Conservation (phyloP, 2,329 filamentous ascomycete species). For the Dactylellina parvicollis region DNA sequence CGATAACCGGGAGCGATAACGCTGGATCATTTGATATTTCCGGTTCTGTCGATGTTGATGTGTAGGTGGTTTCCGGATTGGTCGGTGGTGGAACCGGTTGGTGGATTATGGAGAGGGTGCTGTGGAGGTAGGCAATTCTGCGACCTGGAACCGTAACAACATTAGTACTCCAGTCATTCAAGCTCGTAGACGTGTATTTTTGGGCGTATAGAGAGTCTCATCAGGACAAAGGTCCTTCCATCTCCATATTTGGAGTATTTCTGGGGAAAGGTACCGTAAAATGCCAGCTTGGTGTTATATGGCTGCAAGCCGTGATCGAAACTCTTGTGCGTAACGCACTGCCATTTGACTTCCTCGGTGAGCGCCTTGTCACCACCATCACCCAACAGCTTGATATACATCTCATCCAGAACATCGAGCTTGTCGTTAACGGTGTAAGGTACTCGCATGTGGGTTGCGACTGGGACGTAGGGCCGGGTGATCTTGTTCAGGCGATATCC, state of each 20-base stretch:
- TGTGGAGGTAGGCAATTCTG: constrained; percentile 51
- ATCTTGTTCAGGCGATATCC: constrained; percentile 54
- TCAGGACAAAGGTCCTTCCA: too few relatives aligned
- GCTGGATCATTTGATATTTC: constrained; percentile 68
- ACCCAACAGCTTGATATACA: constrained; percentile 76
- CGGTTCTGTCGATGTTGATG: constrained; percentile 59
- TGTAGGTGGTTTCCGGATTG: neutral
- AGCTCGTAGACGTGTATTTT: too few relatives aligned
- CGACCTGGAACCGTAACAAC: constrained; percentile 43
- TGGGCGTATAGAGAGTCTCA: too few relatives aligned
- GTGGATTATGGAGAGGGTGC: constrained; percentile 44
- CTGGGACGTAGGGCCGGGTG: constrained; percentile 55
- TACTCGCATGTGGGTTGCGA: constrained; percentile 46
- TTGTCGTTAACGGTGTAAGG: constrained; percentile 73
- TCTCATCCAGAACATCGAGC: constrained; percentile 76
- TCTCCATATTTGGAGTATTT: neutral
- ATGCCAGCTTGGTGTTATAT: constrained; percentile 93
- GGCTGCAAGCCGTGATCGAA: constrained; percentile 94
- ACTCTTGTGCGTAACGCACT: constrained; percentile 96
- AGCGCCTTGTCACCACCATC: constrained; percentile 76
- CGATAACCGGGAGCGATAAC: constrained; percentile 75
- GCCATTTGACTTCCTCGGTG: constrained; percentile 92
- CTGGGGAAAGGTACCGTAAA: constrained; percentile 71
- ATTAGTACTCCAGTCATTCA: too few relatives aligned
- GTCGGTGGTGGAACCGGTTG: constrained; percentile 3